Conservation (phyloP, 1,284 basidiomycete genomes). For the Neonothopanus nambi region DNA sequence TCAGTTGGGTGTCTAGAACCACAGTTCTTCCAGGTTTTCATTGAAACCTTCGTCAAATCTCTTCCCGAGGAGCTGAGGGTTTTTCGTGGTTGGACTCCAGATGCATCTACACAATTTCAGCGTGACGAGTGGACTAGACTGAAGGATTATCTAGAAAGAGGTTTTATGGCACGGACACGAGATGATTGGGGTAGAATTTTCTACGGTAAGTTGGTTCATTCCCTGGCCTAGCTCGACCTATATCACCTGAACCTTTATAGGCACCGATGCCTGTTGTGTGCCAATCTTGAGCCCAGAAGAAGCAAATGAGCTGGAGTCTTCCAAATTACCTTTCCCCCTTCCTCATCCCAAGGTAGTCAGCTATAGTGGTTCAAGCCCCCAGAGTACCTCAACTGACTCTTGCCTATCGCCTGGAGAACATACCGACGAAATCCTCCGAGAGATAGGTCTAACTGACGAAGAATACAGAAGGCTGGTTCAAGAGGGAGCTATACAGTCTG, state of each 20-base stretch:
- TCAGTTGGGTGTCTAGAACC: conserved; percentile 76
- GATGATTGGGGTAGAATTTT: conserved; percentile 74
- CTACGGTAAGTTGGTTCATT: conserved; percentile 43
- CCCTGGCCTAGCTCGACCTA: not conserved
- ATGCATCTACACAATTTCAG: conserved; percentile 48
- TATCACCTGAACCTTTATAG: conserved; percentile 31
- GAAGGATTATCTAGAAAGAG: conserved; percentile 56
- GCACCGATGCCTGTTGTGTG: conserved; percentile 74
- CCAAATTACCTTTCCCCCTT: conserved; percentile 38
- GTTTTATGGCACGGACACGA: conserved; percentile 61
- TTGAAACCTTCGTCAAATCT: conserved; percentile 54
- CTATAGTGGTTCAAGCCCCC: conserved; percentile 20
- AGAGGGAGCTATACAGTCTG: conserved; percentile 44
- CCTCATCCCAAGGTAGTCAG: conserved; percentile 51
- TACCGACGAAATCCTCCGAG: conserved; percentile 50
- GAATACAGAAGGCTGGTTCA: conserved; percentile 37
- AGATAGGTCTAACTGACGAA: conserved; percentile 42
- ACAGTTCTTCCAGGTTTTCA: conserved; percentile 66
- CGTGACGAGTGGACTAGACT: conserved; percentile 62
- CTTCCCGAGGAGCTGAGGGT: conserved; percentile 44
- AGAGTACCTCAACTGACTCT: conserved; percentile 14
- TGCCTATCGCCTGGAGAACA: conserved; percentile 51
- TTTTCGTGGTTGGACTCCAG: conserved; percentile 53
- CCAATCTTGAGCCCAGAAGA: conserved; percentile 72
- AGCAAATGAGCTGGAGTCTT: conserved; percentile 45